Percentiles rank a stretch among this genome's conserved stretches.
These are phyloP conservation scores for Cystofilobasidium bisporidii DNA, from an alignment of 768 basidiomycete genomes.

Conservation along the genomic window DNA sequence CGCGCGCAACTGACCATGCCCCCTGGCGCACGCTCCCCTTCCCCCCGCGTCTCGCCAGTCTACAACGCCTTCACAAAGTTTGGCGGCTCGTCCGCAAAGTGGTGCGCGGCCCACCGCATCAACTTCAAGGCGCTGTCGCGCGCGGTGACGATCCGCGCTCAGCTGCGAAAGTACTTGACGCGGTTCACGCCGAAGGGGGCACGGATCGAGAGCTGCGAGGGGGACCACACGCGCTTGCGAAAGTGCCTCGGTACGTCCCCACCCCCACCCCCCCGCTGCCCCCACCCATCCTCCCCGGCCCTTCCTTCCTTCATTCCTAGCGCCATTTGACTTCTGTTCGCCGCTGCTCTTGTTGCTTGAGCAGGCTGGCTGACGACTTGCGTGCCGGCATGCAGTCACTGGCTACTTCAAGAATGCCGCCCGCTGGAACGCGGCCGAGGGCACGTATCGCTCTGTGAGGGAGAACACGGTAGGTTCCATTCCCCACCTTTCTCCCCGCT, in stretches of 20 bases:
- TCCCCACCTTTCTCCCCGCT: too few relatives aligned
- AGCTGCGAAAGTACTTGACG: slow-evolving; percentile 87
- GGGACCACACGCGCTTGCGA: slow-evolving; percentile 71
- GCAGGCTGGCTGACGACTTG: too few relatives aligned
- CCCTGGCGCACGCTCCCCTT: too few relatives aligned
- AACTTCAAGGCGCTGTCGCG: slow-evolving; percentile 91
- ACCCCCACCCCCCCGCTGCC: too few relatives aligned
- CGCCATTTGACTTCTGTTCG: too few relatives aligned
- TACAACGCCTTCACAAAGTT: slow-evolving; percentile 86
- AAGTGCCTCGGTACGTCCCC: slow-evolving; percentile 54
- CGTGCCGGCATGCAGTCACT: background rate
- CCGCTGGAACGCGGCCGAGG: slow-evolving; percentile 70
- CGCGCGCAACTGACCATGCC: background rate
- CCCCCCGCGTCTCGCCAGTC: slow-evolving; percentile 1
- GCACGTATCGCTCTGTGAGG: slow-evolving; percentile 79
- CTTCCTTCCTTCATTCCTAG: too few relatives aligned
- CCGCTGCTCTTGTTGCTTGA: too few relatives aligned
- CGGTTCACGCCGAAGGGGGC: slow-evolving; percentile 54
- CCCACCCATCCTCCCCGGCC: too few relatives aligned
- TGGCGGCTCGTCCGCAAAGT: slow-evolving; percentile 63
- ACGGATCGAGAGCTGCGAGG: slow-evolving; percentile 74
- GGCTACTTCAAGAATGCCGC: slow-evolving; percentile 64
- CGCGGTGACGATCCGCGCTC: slow-evolving; percentile 86
- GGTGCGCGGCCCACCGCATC: slow-evolving; percentile 86
- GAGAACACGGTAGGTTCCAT: slow-evolving; percentile 60